These are phyloP conservation scores for Pachyrhizus erosus DNA, from an alignment of 306 rosid species.

Conservation along the genomic window DNA sequence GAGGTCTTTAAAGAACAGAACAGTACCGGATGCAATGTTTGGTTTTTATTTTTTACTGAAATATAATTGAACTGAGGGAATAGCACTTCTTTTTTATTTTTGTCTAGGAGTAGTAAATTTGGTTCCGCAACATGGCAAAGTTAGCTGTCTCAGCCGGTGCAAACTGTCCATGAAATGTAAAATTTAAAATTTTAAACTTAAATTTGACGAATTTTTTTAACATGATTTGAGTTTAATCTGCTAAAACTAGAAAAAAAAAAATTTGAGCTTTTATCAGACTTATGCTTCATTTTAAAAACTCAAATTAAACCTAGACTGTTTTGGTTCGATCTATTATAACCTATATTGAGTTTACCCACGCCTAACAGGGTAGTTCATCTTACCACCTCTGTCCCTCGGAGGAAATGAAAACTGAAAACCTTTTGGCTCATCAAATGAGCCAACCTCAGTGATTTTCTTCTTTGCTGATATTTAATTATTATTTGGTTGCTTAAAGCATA, in stretches of 20 bases:
- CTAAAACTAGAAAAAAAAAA: background rate
- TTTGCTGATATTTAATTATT: background rate
- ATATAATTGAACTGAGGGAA: slow-evolving; percentile 17
- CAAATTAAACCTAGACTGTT: background rate
- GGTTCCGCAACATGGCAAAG: background rate
- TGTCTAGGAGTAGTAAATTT: slow-evolving; percentile 12
- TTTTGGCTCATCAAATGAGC: background rate
- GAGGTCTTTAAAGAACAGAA: slow-evolving; percentile 9
- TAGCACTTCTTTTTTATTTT: slow-evolving; percentile 13
- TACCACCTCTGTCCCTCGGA: background rate
- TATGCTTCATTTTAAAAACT: background rate
- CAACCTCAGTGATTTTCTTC: slow-evolving; percentile 13
- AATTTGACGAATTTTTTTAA: too few relatives aligned
- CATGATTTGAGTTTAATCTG: too few relatives aligned
- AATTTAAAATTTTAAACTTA: too few relatives aligned
- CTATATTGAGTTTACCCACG: too few relatives aligned
- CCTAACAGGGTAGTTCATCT: too few relatives aligned
- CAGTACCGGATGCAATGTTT: slow-evolving; percentile 23
- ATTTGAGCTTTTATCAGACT: background rate
- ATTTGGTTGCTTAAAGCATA: slow-evolving; percentile 9
- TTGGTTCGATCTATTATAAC: background rate
- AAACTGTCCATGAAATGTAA: too few relatives aligned
- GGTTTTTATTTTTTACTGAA: background rate
- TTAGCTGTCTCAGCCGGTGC: too few relatives aligned
- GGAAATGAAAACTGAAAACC: slow-evolving; percentile 5